Evolutionary conservation across 1,284 basidiomycete species (phyloP).

Genomic region (Rhodotorula sp.): DNA sequence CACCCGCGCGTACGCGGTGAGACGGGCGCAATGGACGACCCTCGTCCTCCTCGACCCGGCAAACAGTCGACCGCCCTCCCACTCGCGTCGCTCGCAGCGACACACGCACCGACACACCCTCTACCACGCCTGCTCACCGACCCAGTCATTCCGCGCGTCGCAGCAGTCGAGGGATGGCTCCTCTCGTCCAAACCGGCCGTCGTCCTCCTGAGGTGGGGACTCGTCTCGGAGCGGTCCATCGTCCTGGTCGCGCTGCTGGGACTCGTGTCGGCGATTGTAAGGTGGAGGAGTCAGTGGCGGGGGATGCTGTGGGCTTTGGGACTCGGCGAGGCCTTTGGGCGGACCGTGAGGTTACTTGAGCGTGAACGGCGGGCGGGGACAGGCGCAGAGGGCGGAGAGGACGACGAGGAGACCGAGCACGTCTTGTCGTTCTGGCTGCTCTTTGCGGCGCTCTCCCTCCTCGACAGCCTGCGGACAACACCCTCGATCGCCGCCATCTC

Average conservation of each 20-base stretch:
- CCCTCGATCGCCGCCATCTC: neutral
- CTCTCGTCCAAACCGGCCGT: constrained; percentile 8
- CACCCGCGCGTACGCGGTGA: neutral
- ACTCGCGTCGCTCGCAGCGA: constrained; percentile 4
- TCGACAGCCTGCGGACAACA: constrained; percentile 11
- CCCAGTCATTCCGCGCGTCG: constrained; percentile 6
- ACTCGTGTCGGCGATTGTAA: neutral
- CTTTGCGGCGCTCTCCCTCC: constrained; percentile 16
- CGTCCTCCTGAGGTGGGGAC: constrained; percentile 6
- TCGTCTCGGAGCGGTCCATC: constrained; percentile 11
- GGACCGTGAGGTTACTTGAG: constrained; percentile 13
- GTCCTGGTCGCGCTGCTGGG: neutral
- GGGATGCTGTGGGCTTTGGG: constrained; percentile 7
- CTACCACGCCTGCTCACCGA: constrained; percentile 14
- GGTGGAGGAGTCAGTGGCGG: constrained; percentile 21
- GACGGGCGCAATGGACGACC: neutral
- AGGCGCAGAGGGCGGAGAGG: neutral
- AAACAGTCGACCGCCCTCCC: neutral
- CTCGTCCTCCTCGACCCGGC: neutral
- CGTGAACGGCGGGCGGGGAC: neutral
- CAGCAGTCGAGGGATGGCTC: neutral
- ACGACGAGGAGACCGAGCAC: constrained; percentile 13
- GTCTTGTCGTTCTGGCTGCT: constrained; percentile 26
- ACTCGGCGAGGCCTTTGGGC: constrained; percentile 15
- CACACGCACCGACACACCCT: constrained; percentile 7